Base-by-base conservation (phyloP, 371 early-diverging fungal genomes). In the Fennellomyces sp. region DNA sequence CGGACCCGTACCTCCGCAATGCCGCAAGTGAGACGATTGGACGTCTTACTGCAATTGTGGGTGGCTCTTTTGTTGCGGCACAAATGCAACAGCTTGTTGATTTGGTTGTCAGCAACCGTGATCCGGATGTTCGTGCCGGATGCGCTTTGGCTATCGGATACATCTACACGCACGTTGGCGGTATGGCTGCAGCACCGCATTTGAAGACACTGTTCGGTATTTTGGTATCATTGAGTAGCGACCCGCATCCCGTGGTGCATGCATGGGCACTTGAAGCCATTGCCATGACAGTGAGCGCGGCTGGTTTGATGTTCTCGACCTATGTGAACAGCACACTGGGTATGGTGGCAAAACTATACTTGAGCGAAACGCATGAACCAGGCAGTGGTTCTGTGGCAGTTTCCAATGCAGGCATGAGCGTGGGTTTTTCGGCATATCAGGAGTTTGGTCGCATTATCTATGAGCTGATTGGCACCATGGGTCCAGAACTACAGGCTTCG, bases 181-280 rank as follows among this genome's bases (percentile, higher is more conserved):
- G 95, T 4, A 90, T 97, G 86, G 93, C 93, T 4, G 94, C 94
- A 0, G 86, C 89, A 13, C 75, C 87, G 1, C 93, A 95, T 64
- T 67, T 98, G 25, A 88, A 91, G 31, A 94, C 94, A 1, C 88
- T 94, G 11, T 93, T 97, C 3, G 95, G 93, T 4, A 88, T 97
- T 51, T 71, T 98, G 51, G 84, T 95, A 7, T 94, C 97, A 0
- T 82, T 98, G 21, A 88, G 93, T 4, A 86, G 90, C 31, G 98
- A 98, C 67, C 86, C 93, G 1, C 95, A 98, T 65, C 94, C 97
- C 0, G 76, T 96, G 0, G 97, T 98, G 3, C 97, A 97, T 68
- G 86, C 89, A 1, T 97, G 97, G 96, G 96, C 97, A 0, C 66
- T 97, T 15, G 86, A 90, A 35, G 87, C 97, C 0, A 78, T 98